Percentiles rank a stretch among this genome's conserved stretches.
Evolutionary conservation across 805 yeast species (phyloP).

Genomic region (Yamadazyma akitaensis): DNA sequence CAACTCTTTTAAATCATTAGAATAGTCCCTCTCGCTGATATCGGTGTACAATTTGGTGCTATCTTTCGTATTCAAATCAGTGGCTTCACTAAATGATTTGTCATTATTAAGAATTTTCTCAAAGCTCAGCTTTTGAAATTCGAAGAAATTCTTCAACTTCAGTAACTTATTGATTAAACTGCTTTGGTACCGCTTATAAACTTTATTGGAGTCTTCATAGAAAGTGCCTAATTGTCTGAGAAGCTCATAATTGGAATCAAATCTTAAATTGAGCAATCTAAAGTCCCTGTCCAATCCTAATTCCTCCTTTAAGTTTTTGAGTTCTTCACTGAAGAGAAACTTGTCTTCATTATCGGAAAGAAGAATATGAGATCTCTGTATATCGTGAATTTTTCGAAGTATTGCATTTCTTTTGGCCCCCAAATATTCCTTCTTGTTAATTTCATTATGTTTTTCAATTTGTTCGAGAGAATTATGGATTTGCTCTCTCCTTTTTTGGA

Average conservation of each 20-base stretch:
- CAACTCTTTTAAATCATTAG: slow-evolving; percentile 26
- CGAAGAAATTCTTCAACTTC: slow-evolving; percentile 37
- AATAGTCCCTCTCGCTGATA: slow-evolving; percentile 27
- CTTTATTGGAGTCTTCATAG: slow-evolving; percentile 36
- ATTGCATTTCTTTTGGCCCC: slow-evolving; percentile 21
- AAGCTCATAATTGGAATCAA: slow-evolving; percentile 30
- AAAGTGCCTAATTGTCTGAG: slow-evolving; percentile 29
- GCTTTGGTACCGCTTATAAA: slow-evolving; percentile 29
- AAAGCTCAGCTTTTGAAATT: slow-evolving; percentile 31
- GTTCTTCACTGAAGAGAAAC: slow-evolving; percentile 26
- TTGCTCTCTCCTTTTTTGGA: background rate
- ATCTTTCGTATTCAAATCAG: slow-evolving; percentile 22
- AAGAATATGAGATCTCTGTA: slow-evolving; percentile 24
- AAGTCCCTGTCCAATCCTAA: slow-evolving; percentile 27
- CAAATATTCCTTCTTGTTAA: slow-evolving; percentile 14
- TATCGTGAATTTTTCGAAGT: slow-evolving; percentile 21
- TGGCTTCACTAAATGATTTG: slow-evolving; percentile 14
- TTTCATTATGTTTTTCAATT: slow-evolving; percentile 16
- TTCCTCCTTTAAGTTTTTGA: slow-evolving; percentile 17
- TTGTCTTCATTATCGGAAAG: slow-evolving; percentile 16
- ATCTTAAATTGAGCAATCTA: slow-evolving; percentile 30
- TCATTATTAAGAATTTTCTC: slow-evolving; percentile 15
- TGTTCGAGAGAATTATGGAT: background rate
- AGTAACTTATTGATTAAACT: slow-evolving; percentile 32
- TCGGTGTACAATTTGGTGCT: slow-evolving; percentile 15